phyloP scores from a whole-genome alignment of 176 grass and related monocot genomes.

The Cenchrus americanus region DNA sequence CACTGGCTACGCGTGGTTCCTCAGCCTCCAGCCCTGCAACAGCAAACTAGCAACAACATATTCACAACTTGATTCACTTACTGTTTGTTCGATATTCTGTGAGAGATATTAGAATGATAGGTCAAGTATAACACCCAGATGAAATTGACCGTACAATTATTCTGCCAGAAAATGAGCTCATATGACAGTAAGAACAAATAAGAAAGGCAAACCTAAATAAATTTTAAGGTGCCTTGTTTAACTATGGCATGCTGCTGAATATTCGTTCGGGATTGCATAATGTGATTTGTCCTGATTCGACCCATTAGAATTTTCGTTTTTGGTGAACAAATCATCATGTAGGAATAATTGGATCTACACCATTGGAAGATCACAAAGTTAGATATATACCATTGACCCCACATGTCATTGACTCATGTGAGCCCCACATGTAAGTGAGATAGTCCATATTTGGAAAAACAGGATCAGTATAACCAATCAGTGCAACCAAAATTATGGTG shows the following conservation, averaged over 20 bases:
- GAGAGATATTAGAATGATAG: background rate
- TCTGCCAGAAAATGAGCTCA: constrained; percentile 10
- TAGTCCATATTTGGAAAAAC: background rate
- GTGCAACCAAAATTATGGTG: background rate
- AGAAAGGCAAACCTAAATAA: constrained; percentile 25
- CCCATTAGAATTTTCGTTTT: background rate
- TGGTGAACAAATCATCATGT: too few relatives aligned
- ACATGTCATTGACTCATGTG: too few relatives aligned
- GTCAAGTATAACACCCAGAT: constrained; percentile 14
- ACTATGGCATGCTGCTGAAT: background rate
- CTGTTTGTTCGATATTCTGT: background rate
- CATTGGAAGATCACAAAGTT: too few relatives aligned
- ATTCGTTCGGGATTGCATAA: background rate
- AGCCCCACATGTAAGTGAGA: too few relatives aligned
- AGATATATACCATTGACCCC: too few relatives aligned
- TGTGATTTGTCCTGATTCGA: background rate
- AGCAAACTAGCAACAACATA: constrained; percentile 77
- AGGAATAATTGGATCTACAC: too few relatives aligned
- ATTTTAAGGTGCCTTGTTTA: background rate
- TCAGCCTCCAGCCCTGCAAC: constrained; percentile 77
- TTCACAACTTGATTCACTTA: constrained; percentile 54
- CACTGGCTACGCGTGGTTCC: constrained; percentile 61
- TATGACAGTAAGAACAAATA: background rate
- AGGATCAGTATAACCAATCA: background rate
- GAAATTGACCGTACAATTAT: background rate